Percentiles rank a stretch among this genome's conserved stretches.
Evolutionary conservation across 768 basidiomycete genomes (phyloP).

Genomic region (Pholiota conissans): DNA sequence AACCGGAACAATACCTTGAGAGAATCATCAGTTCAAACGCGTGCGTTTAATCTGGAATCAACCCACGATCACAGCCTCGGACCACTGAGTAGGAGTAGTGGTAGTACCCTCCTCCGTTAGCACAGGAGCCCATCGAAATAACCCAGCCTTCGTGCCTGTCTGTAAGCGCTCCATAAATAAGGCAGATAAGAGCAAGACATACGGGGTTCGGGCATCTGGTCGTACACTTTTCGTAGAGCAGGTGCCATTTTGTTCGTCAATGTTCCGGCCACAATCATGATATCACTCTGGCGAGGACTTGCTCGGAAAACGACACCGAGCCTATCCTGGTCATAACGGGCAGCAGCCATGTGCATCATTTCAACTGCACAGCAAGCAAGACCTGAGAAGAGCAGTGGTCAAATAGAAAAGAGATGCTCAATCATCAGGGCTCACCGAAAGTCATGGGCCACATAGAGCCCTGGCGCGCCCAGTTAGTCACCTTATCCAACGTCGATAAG

Average conservation of each 20-base stretch:
- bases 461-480: constrained; percentile 96
- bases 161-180: not conserved
- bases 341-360: constrained; percentile 99
- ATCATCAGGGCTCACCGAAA: constrained; percentile 50
- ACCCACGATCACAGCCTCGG: constrained; percentile 92
- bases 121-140: constrained; percentile 99
- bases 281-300: constrained; percentile 95
- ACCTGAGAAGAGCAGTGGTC: constrained; percentile 51
- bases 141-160: constrained; percentile 75
- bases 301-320: constrained; percentile 98
- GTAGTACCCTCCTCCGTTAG: constrained; percentile 96
- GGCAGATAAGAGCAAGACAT: constrained; percentile 28
- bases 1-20: constrained; percentile 89
- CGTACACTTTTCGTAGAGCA: constrained; percentile 92
- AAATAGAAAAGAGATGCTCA: constrained; percentile 1
- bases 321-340: constrained; percentile 97
- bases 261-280: constrained; percentile 99
- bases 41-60: not conserved
- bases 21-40: constrained; percentile 11
- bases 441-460: constrained; percentile 99
- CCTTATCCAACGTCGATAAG: constrained; percentile 92
- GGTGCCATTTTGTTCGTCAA: constrained; percentile 99
- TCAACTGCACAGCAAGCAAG: constrained; percentile 99
- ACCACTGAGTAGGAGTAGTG: constrained; percentile 99
- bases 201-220: constrained; percentile 99